These are phyloP conservation scores for Strombidium stylifer DNA, from an alignment of 73 alveolate genomes.

Conservation along the genomic window DNA sequence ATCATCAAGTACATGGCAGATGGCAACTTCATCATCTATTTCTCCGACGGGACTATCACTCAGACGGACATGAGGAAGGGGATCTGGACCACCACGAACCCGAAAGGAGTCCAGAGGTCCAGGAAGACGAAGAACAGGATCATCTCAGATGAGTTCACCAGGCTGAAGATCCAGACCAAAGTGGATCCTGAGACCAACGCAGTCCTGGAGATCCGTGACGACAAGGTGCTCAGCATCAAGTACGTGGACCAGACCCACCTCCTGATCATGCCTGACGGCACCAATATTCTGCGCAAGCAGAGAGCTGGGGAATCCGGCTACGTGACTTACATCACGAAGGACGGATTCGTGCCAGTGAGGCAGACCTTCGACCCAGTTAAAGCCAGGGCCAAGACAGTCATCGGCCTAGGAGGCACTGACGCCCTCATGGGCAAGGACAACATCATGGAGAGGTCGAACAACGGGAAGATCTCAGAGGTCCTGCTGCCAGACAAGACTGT, in stretches of 20 bases:
- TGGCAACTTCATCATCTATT: constrained; percentile 62
- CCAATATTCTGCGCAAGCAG: constrained; percentile 65
- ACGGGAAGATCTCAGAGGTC: constrained; percentile 79
- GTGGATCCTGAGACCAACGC: constrained; percentile 83
- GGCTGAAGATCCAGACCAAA: constrained; percentile 36
- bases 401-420: constrained; percentile 92
- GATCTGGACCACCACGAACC: constrained; percentile 63
- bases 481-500: constrained; percentile 79
- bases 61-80: constrained; percentile 47
- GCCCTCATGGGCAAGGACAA: constrained; percentile 89
- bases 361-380: constrained; percentile 78
- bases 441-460: constrained; percentile 86
- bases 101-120: constrained; percentile 75
- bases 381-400: constrained; percentile 85
- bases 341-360: constrained; percentile 79
- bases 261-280: constrained; percentile 79
- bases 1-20: constrained; percentile 70
- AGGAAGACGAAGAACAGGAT: constrained; percentile 64
- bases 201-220: constrained; percentile 67
- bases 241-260: constrained; percentile 70
- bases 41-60: constrained; percentile 78
- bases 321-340: constrained; percentile 67
- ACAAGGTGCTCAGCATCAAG: constrained; percentile 63
- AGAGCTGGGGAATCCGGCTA: constrained; percentile 47
- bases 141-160: constrained; percentile 68